phyloP scores from a whole-genome alignment of 1,284 basidiomycete genomes.

The Mycosarcoma maydis region DNA sequence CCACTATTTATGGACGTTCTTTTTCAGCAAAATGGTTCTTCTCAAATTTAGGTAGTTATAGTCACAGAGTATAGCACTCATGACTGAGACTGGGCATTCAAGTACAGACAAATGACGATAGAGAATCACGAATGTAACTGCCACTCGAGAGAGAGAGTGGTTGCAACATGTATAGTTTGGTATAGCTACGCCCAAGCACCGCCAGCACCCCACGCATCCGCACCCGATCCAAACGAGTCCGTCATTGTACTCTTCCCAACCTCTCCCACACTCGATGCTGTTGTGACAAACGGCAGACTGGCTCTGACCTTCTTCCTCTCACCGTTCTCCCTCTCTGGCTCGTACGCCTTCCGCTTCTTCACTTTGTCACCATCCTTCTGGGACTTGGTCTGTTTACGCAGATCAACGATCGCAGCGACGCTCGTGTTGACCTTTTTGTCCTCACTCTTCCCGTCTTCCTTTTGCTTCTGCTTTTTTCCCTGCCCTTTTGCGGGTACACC shows the following conservation, averaged over 20 bases:
- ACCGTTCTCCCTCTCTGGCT: not conserved
- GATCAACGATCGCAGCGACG: slow-evolving; percentile 29
- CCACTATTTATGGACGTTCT: slow-evolving; percentile 3
- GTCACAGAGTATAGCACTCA: too few relatives aligned
- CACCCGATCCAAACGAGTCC: slow-evolving; percentile 20
- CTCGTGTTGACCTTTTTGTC: slow-evolving; percentile 21
- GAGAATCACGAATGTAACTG: too few relatives aligned
- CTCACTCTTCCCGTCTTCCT: slow-evolving; percentile 3
- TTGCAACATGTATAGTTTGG: too few relatives aligned
- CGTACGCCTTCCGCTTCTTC: slow-evolving; percentile 11
- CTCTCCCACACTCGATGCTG: not conserved
- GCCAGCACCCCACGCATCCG: slow-evolving; percentile 29
- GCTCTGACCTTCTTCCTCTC: slow-evolving; percentile 22
- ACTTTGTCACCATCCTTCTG: slow-evolving; percentile 8
- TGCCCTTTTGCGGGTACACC: not conserved
- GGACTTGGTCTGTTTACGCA: slow-evolving; percentile 20
- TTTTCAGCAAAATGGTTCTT: too few relatives aligned
- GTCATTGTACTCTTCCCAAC: not conserved
- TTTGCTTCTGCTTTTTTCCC: slow-evolving; percentile 3
- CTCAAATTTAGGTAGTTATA: too few relatives aligned
- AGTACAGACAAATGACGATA: too few relatives aligned
- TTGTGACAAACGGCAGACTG: slow-evolving; percentile 16
- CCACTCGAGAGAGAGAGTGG: too few relatives aligned
- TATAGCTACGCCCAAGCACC: slow-evolving; percentile 19
- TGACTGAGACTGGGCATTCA: too few relatives aligned